Evolutionary conservation across 768 basidiomycete species (phyloP), one percentile per base, ranked within the genome.

Genomic region (Sporobolomyces phaffii): DNA sequence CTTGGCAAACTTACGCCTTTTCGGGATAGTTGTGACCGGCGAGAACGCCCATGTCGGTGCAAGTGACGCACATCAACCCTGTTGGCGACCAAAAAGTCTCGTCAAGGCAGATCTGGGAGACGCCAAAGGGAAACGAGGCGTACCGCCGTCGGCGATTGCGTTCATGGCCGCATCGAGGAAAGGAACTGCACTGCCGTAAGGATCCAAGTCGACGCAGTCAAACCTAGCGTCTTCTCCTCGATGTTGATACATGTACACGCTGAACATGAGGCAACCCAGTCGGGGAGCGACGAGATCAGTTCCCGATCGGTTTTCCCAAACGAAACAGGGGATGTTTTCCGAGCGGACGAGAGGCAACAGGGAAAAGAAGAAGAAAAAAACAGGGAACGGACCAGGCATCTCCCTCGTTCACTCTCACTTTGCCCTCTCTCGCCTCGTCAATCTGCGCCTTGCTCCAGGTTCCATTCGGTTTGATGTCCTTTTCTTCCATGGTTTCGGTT

Each of bases 91-190:
- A 15, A 47, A n/a, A 17, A 40, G 15, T 11, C 20, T 48, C 48
- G 63, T 24, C 44, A 34, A 20, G n/a, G n/a, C n/a, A n/a, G 6
- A 4, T 20, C 17, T 43, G 20, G 49, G 10, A 44, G 5, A 22
- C 29, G 17, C 6, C 28, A 54, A 18, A 45, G 44, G 29, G 24
- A 1, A 33, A 15, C 49, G 11, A 31, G n/a, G 47, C 65, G 72
- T 65, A 87, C 93, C 94, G 76, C 89, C 92, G 71, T 93, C 92
- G 36, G 85, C 84, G 13, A 96, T 81, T 63, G 85, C 85, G 73
- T 97, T 92, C 20, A 99, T 86, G 0, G 94, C 92, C 26, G 87
- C 87, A 73, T 99, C 96, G 31, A 99, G 87, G 76, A 99, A 99
- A 3, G 94, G 96, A 6, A 91, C 88, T 0, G 96, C 96, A 13